phyloP scores from a whole-genome alignment of 805 yeast genomes.

The Candida quercuum region DNA sequence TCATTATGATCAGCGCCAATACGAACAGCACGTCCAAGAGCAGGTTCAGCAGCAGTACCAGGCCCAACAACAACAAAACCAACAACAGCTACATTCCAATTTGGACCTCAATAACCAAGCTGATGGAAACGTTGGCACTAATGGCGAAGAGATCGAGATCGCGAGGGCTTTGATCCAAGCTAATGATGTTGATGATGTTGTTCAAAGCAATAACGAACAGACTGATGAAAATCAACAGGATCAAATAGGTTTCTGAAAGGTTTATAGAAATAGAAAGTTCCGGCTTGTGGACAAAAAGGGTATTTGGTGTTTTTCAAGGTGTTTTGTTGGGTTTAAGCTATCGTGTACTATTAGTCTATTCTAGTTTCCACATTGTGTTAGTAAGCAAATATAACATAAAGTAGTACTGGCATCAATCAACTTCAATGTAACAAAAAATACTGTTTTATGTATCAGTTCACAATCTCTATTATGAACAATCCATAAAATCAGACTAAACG shows the following conservation, averaged over 20 bases:
- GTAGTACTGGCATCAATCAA: not conserved
- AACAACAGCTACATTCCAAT: not conserved
- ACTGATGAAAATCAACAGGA: slow-evolving; percentile 1
- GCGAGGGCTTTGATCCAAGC: slow-evolving; percentile 65
- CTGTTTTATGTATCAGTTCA: not conserved
- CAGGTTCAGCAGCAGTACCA: slow-evolving; percentile 2
- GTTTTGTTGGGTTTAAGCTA: not conserved
- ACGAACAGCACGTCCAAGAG: slow-evolving; percentile 3
- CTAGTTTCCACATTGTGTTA: too few relatives aligned
- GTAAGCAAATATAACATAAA: too few relatives aligned
- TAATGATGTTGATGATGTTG: slow-evolving; percentile 20
- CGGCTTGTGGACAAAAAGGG: not conserved
- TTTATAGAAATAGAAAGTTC: too few relatives aligned
- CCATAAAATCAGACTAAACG: slow-evolving; percentile 1
- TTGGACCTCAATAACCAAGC: not conserved
- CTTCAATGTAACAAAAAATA: not conserved
- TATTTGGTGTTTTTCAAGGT: not conserved
- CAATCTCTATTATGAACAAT: not conserved
- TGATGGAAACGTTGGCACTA: slow-evolving; percentile 21
- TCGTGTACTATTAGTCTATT: not conserved
- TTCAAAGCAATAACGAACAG: slow-evolving; percentile 9
- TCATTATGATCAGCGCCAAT: slow-evolving; percentile 3
- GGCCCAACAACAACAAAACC: slow-evolving; percentile 5
- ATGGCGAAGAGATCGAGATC: slow-evolving; percentile 56
- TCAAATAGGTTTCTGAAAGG: too few relatives aligned